Percentiles rank a stretch among this genome's conserved stretches.
These are phyloP conservation scores for Aspergillus aculeatinus DNA, from an alignment of 2,329 filamentous ascomycete species.

Conservation along the genomic window DNA sequence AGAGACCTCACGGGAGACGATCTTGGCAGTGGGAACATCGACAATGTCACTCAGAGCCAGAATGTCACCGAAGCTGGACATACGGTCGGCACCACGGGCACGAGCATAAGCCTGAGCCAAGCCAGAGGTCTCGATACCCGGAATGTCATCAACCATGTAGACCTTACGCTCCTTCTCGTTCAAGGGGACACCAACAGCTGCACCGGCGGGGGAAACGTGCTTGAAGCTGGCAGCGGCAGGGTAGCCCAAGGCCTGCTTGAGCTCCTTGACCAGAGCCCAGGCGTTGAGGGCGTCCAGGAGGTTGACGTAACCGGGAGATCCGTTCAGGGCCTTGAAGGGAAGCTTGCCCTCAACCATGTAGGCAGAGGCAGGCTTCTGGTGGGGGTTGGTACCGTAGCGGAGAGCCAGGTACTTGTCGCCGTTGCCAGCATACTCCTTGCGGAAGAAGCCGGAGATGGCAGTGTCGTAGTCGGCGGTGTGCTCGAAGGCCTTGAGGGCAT, in stretches of 20 bases:
- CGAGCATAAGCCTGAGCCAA: constrained; percentile 95
- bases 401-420: constrained; percentile 80
- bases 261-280: constrained; percentile 95
- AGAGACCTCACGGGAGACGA: constrained; percentile 96
- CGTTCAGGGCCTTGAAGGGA: constrained; percentile 92
- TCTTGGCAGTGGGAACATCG: constrained; percentile 90
- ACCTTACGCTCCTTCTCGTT: constrained; percentile 89
- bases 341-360: constrained; percentile 70
- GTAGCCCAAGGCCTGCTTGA: constrained; percentile 81
- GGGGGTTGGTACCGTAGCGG: constrained; percentile 94
- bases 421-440: constrained; percentile 88
- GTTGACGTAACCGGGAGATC: constrained; percentile 95
- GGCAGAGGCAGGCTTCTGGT: constrained; percentile 94
- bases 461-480: constrained; percentile 96
- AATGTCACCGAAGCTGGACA: constrained; percentile 97
- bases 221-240: constrained; percentile 97
- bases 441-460: constrained; percentile 95
- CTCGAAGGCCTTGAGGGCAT: constrained; percentile 96
- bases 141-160: constrained; percentile 96
- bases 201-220: constrained; percentile 95
- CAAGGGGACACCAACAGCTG: constrained; percentile 86
- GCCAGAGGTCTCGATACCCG: constrained; percentile 77
- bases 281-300: constrained; percentile 93
- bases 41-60: constrained; percentile 90
- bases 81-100: constrained; percentile 91